Evolutionary conservation across 2,329 filamentous ascomycete genomes (phyloP).

Genomic region (Fusarium albosuccineum): DNA sequence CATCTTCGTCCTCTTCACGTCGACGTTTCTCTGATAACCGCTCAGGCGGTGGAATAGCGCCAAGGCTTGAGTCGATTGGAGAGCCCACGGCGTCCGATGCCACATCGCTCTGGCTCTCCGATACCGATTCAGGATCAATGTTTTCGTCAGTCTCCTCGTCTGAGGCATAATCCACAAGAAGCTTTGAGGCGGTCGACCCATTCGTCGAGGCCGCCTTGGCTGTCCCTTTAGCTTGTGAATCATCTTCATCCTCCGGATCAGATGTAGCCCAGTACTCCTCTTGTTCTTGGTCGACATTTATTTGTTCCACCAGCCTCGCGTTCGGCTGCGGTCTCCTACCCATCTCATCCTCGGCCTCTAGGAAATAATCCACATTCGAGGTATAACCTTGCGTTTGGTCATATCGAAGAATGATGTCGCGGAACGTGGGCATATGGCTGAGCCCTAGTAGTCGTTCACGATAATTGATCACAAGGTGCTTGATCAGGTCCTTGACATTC

Average conservation of each 20-base stretch:
- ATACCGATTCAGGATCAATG: conserved; percentile 68
- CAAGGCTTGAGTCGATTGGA: conserved; percentile 40
- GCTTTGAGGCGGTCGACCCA: conserved; percentile 73
- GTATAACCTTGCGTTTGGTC: conserved; percentile 82
- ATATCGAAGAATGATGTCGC: conserved; percentile 79
- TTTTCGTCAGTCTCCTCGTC: conserved; percentile 79
- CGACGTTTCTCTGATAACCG: conserved; percentile 89
- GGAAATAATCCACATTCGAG: conserved; percentile 76
- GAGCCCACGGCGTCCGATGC: conserved; percentile 52
- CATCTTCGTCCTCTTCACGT: conserved; percentile 89
- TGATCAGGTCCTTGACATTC: conserved; percentile 82
- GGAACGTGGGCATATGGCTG: conserved; percentile 88
- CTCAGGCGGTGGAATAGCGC: conserved; percentile 73
- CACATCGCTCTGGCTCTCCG: conserved; percentile 46
- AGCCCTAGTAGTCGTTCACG: conserved; percentile 81
- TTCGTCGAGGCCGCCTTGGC: conserved; percentile 63
- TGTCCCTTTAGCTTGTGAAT: conserved; percentile 53
- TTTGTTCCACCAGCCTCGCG: conserved; percentile 78
- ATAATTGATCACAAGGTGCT: conserved; percentile 86
- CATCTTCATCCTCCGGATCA: conserved; percentile 85
- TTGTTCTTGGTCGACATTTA: conserved; percentile 80
- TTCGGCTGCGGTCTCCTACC: conserved; percentile 58
- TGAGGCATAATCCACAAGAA: conserved; percentile 91
- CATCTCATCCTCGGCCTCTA: conserved; percentile 75
- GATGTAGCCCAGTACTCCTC: conserved; percentile 95